Evolutionary conservation across 2,329 filamentous ascomycete species (phyloP).

Genomic region (Phialophora verrucosa): DNA sequence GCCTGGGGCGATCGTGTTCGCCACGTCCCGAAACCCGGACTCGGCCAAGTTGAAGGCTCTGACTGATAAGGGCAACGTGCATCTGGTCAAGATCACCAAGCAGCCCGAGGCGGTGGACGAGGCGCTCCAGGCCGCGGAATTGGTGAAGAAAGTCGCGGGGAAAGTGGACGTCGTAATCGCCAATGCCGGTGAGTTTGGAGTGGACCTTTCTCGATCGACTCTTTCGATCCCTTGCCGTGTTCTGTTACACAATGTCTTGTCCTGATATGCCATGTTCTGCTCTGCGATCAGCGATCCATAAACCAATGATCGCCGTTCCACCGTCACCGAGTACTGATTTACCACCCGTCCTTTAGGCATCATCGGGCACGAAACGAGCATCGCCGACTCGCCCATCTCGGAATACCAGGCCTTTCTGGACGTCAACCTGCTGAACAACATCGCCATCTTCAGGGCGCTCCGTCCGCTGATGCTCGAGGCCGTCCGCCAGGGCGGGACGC

Average conservation of each 20-base stretch:
- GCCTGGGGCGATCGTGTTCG: conserved; percentile 27
- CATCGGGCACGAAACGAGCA: conserved; percentile 24
- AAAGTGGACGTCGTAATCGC: conserved; percentile 28
- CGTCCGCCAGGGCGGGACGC: conserved; percentile 16
- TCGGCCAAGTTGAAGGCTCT: conserved; percentile 10
- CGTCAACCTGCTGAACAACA: conserved; percentile 31
- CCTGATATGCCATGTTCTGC: no score
- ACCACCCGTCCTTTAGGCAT: conserved; percentile 24
- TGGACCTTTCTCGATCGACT: neutral
- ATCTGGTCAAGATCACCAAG: conserved; percentile 27
- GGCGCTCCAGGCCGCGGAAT: conserved; percentile 18
- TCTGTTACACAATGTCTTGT: no score
- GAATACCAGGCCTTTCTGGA: conserved; percentile 25
- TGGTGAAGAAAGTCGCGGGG: conserved; percentile 23
- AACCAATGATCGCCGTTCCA: no score
- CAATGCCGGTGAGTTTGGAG: neutral
- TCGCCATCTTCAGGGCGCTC: conserved; percentile 26
- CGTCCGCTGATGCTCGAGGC: conserved; percentile 26
- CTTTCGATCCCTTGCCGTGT: neutral
- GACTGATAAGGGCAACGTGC: conserved; percentile 28
- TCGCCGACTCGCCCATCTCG: conserved; percentile 18
- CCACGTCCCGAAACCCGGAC: conserved; percentile 23
- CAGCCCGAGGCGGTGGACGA: conserved; percentile 24
- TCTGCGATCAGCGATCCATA: no score
- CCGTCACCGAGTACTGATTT: neutral